Base-by-base conservation (phyloP, 83 land plant species). In the Diphasiastrum complanatum region DNA sequence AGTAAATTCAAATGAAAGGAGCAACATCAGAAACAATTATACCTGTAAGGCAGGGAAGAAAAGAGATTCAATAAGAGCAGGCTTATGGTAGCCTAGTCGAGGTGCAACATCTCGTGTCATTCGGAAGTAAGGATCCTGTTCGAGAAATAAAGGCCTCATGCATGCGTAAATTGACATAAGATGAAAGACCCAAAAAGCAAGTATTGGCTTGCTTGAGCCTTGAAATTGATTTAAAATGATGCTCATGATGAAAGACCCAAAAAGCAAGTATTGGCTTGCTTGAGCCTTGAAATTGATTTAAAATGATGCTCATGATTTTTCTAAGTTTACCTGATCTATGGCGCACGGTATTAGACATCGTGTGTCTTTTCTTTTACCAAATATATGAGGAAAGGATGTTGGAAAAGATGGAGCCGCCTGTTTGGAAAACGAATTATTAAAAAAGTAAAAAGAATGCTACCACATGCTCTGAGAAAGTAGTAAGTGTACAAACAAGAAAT, bases 241-340 rank as follows among this genome's bases (percentile, higher is more conserved):
- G n/a, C n/a, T n/a, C n/a, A n/a, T n/a, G n/a, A n/a, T n/a, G n/a
- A n/a, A n/a, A n/a, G n/a, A n/a, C n/a, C n/a, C n/a, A n/a, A n/a
- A n/a, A n/a, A n/a, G n/a, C n/a, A n/a, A n/a, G n/a, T n/a, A n/a
- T n/a, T n/a, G n/a, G n/a, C n/a, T n/a, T n/a, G n/a, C n/a, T n/a
- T n/a, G n/a, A n/a, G n/a, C n/a, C n/a, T n/a, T n/a, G n/a, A n/a
- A n/a, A n/a, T n/a, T n/a, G n/a, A n/a, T n/a, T n/a, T n/a, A n/a
- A n/a, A n/a, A n/a, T n/a, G n/a, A n/a, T n/a, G n/a, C n/a, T n/a
- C n/a, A n/a, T n/a, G n/a, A n/a, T n/a, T n/a, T n/a, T n/a, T n/a
- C n/a, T n/a, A n/a, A n/a, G n/a, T n/a, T n/a, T n/a, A 92, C 98
- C 96, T 92, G 98, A 66, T 92, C 96, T 70, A 92, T 92, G 4